Evolutionary conservation across 208 protist species (phyloP).

Genomic region (Trypanosoma rangeli): DNA sequence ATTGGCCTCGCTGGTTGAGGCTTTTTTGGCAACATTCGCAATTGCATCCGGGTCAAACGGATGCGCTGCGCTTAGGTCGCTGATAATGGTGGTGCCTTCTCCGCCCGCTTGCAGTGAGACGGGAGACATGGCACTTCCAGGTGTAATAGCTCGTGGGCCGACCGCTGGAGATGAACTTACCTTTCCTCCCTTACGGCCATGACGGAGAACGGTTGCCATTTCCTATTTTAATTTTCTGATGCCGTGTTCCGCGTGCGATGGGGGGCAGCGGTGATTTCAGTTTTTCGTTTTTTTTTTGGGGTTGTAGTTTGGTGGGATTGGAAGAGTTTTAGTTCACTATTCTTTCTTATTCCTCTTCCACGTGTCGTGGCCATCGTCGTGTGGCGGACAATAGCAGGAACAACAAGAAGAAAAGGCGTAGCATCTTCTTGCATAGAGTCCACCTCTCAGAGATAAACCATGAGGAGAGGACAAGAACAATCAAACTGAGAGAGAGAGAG

Average conservation of each 20-base stretch:
- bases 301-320: neutral
- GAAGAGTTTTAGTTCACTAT: constrained; percentile 3
- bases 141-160: constrained; percentile 32
- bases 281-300: constrained; percentile 3
- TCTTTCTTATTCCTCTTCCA: constrained; percentile 11
- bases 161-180: constrained; percentile 60
- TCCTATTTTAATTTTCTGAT: constrained; percentile 1
- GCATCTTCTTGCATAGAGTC: too few relatives aligned
- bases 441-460: neutral
- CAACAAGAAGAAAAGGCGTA: constrained; percentile 15
- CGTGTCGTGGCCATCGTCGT: neutral
- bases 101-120: constrained; percentile 35
- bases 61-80: constrained; percentile 36
- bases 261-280: neutral
- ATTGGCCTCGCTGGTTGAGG: constrained; percentile 33
- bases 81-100: constrained; percentile 35
- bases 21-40: constrained; percentile 8
- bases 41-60: constrained; percentile 31
- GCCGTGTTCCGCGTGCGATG: neutral
- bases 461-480: neutral
- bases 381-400: neutral
- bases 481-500: too few relatives aligned
- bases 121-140: constrained; percentile 58
- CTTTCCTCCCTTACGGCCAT: constrained; percentile 88
- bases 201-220: constrained; percentile 78